Conservation (phyloP, 2,329 filamentous ascomycete genomes). For the Neospermospora avenae region DNA sequence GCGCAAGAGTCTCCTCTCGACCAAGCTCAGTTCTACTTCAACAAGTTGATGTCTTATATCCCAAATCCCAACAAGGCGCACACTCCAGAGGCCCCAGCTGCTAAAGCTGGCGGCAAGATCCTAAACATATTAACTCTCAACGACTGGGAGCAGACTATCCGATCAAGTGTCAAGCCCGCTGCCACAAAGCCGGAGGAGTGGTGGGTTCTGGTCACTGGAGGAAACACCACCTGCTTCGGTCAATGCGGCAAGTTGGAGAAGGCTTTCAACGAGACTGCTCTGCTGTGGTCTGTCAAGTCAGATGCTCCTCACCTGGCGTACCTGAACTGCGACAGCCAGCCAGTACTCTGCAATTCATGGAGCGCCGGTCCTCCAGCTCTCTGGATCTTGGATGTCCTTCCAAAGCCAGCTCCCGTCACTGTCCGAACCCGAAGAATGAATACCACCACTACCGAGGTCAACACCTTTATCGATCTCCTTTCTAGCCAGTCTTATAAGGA, state of each 20-base stretch:
- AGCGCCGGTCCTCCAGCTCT: conserved; percentile 60
- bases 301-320: conserved; percentile 64
- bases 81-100: conserved; percentile 44
- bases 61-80: conserved; percentile 44
- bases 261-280: conserved; percentile 64
- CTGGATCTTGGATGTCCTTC: conserved; percentile 66
- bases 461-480: conserved; percentile 60
- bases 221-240: conserved; percentile 72
- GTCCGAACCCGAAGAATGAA: conserved; percentile 66
- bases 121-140: conserved; percentile 60
- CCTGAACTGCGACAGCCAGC: conserved; percentile 72
- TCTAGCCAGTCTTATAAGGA: conserved; percentile 50
- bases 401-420: conserved; percentile 59
- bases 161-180: conserved; percentile 55
- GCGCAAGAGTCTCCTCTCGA: conserved; percentile 51
- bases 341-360: conserved; percentile 73
- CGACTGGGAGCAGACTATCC: conserved; percentile 69
- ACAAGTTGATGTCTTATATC: conserved; percentile 54
- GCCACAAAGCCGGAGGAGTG: conserved; percentile 67
- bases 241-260: conserved; percentile 61
- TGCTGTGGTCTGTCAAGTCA: conserved; percentile 58
- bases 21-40: conserved; percentile 61
- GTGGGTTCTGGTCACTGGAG: conserved; percentile 70
- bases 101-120: conserved; percentile 49
- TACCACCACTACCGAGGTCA: conserved; percentile 62